Base-by-base conservation (phyloP, 2,329 filamentous ascomycete genomes). In the Xylaria sp. region DNA sequence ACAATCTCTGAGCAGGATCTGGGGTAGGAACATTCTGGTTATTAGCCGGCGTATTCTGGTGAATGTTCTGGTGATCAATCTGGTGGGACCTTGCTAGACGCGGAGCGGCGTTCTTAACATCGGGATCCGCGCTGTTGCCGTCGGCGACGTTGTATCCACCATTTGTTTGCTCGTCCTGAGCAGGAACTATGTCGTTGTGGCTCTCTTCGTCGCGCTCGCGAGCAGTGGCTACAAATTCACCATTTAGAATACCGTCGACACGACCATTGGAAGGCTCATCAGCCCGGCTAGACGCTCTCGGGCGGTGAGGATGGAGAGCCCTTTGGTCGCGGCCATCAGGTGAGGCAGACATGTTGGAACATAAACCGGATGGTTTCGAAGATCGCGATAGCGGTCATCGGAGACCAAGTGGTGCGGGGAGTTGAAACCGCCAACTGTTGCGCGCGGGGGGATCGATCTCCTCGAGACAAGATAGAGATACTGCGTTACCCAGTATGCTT, bases 281-380 rank as follows among this genome's bases (percentile, higher is more conserved):
- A 17, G n/a, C 23, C n/a, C n/a, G 15, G 25, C 41, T 23, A 19
- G 55, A 15, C 27, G 35, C n/a, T 31, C 48, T 21, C 15, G 29
- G 35, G 7, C 1, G 17, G 9, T 6, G 47, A 44, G 31, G 10
- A 31, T 52, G 15, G 19, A 29, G 19, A n/a, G 29, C 21, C 38
- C 27, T 15, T 23, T 48, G 44, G 40, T 25, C 31, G 29, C 10
- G 29, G 47, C 53, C 46, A 48, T 54, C 54, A 55, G 33, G 54
- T 25, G 37, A n/a, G 27, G 33, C 46, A 51, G 63, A 58, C 63
- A 66, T 66, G 60, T 55, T 29, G 51, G 49, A 54, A 49, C 63
- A 66, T 66, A 57, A 51, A 59, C 35, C 44, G n/a, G 21, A 10
- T 21, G 15, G 43, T 23, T 25, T 58, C n/a, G 53, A 55, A 37